phyloP scores from a whole-genome alignment of 441 rosid genomes.

The Corymbia citriodora region DNA sequence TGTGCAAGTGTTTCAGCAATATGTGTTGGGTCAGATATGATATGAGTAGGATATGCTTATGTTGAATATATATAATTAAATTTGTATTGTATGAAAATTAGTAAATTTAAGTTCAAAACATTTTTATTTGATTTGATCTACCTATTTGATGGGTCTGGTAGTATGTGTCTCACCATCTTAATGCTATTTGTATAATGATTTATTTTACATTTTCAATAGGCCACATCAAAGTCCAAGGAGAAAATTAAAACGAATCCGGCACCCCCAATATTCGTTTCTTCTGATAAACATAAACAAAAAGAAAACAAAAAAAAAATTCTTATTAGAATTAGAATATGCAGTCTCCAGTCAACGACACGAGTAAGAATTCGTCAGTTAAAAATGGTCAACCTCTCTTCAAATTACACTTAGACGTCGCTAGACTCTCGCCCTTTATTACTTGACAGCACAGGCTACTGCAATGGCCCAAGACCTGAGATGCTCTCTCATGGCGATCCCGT shows the following conservation, averaged over 20 bases:
- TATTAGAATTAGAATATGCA: background rate
- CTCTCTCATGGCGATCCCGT: slow-evolving; percentile 51
- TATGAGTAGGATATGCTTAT: accelerated
- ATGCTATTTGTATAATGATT: background rate
- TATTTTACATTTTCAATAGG: background rate
- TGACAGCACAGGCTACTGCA: slow-evolving; percentile 49
- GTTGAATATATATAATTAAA: no score
- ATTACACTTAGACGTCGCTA: background rate
- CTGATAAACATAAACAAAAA: background rate
- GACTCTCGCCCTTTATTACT: accelerated
- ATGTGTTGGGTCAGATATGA: accelerated
- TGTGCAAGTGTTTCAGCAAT: background rate
- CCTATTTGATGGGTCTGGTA: accelerated
- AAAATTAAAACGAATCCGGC: accelerated
- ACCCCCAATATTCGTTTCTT: accelerated
- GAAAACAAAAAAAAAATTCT: background rate
- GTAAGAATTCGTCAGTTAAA: background rate
- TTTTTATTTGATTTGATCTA: no score
- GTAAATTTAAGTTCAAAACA: accelerated
- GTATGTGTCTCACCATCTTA: accelerated
- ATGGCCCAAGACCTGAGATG: slow-evolving; percentile 60
- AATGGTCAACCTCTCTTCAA: background rate
- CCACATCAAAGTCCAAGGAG: background rate
- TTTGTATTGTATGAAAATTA: accelerated
- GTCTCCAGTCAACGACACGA: background rate